Conservation (phyloP, 192 early-diverging fungal species). For the Coemansia brasiliensis region DNA sequence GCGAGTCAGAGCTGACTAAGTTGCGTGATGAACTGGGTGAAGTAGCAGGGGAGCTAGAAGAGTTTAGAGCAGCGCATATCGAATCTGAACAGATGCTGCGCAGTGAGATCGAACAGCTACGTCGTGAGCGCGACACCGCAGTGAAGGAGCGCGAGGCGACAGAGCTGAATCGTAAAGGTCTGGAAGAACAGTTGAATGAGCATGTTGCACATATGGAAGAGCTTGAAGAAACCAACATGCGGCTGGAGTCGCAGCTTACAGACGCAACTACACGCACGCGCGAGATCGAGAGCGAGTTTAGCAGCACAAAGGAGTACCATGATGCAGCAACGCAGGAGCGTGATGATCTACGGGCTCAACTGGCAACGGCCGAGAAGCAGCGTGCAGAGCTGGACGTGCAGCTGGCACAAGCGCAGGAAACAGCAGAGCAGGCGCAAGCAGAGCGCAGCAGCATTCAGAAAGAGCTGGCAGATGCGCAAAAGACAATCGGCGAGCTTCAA, state of each 20-base stretch:
- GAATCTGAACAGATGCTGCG: constrained; percentile 53
- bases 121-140: constrained; percentile 49
- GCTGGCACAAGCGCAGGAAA: constrained; percentile 7
- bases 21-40: constrained; percentile 58
- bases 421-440: constrained; percentile 6
- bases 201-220: constrained; percentile 38
- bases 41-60: constrained; percentile 56
- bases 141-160: constrained; percentile 13
- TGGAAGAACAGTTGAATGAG: constrained; percentile 41
- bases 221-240: constrained; percentile 42
- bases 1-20: constrained; percentile 59
- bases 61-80: constrained; percentile 49
- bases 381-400: constrained; percentile 9
- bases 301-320: constrained; percentile 24
- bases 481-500: constrained; percentile 62
- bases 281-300: constrained; percentile 26
- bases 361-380: constrained; percentile 19
- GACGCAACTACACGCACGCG: constrained; percentile 20
- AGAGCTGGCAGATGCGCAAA: constrained; percentile 31
- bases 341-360: constrained; percentile 8
- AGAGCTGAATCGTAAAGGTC: constrained; percentile 13
- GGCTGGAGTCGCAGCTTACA: constrained; percentile 37
- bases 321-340: constrained; percentile 33
- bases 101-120: constrained; percentile 55
- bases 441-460: constrained; percentile 5